Evolutionary conservation across 2,329 filamentous ascomycete genomes (phyloP).

Genomic region (Zymoseptoria ardabiliae): DNA sequence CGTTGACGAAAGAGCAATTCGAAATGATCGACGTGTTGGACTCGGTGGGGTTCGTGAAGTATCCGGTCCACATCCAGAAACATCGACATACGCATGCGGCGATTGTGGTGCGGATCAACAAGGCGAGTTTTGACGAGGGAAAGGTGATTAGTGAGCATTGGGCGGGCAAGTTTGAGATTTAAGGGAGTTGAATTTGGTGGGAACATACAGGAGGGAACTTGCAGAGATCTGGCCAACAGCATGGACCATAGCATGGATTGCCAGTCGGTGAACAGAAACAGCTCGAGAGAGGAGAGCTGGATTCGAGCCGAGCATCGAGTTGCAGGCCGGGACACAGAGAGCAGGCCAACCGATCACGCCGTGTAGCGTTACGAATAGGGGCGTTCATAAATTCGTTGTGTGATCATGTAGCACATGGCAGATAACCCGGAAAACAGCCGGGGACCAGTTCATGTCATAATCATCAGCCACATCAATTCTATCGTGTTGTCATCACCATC

Average conservation of each 20-base stretch:
- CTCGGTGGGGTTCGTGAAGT: conserved; percentile 51
- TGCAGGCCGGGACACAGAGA: background rate
- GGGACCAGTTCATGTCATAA: background rate
- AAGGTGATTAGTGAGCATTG: conserved; percentile 73
- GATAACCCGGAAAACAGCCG: background rate
- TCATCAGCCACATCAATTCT: background rate
- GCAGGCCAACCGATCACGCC: background rate
- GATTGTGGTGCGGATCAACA: conserved; percentile 71
- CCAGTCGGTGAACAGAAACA: background rate
- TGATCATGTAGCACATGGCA: background rate
- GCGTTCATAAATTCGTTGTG: background rate
- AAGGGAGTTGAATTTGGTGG: background rate
- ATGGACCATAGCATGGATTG: background rate
- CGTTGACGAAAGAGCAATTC: conserved; percentile 73
- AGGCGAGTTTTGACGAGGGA: conserved; percentile 65
- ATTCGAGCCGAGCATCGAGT: background rate
- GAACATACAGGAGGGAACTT: background rate
- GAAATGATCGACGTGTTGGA: conserved; percentile 75
- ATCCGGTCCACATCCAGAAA: conserved; percentile 66
- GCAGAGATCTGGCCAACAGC: background rate
- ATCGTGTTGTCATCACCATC: conserved; percentile 1
- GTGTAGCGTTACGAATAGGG: background rate
- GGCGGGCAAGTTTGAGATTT: conserved; percentile 64
- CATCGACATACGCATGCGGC: conserved; percentile 79
- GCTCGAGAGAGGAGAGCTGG: background rate